Evolutionary conservation across 208 protist species (phyloP).

Genomic region (Acanthamoeba castellanii): DNA sequence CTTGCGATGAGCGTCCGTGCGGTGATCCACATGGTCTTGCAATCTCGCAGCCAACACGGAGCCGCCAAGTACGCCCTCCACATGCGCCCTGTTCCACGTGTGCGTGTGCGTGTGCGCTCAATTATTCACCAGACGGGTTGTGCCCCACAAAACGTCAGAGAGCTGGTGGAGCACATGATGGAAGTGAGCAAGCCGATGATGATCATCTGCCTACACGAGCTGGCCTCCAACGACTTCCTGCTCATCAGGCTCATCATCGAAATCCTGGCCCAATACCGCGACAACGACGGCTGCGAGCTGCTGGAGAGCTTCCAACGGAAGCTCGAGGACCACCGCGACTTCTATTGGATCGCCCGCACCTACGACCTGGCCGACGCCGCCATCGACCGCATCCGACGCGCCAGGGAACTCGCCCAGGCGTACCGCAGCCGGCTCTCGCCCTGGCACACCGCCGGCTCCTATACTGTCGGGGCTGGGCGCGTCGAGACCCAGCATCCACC

Average conservation of each 20-base stretch:
- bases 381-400: too few relatives aligned
- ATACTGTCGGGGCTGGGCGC: too few relatives aligned
- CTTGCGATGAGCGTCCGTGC: neutral
- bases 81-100: too few relatives aligned
- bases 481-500: too few relatives aligned
- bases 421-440: too few relatives aligned
- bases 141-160: neutral
- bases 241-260: neutral
- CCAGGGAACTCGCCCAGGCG: too few relatives aligned
- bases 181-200: neutral
- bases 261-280: neutral
- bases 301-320: neutral
- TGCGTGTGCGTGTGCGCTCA: neutral
- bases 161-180: neutral
- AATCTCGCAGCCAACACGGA: neutral
- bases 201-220: neutral
- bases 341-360: too few relatives aligned
- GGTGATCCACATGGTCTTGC: neutral
- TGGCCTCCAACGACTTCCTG: neutral
- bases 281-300: neutral
- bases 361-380: too few relatives aligned
- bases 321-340: neutral
- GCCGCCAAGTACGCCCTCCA: neutral
- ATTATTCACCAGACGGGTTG: neutral
- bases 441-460: too few relatives aligned